These are phyloP conservation scores for Fusarium sarcochroum DNA, from an alignment of 2,329 filamentous ascomycete species.

Conservation along the genomic window DNA sequence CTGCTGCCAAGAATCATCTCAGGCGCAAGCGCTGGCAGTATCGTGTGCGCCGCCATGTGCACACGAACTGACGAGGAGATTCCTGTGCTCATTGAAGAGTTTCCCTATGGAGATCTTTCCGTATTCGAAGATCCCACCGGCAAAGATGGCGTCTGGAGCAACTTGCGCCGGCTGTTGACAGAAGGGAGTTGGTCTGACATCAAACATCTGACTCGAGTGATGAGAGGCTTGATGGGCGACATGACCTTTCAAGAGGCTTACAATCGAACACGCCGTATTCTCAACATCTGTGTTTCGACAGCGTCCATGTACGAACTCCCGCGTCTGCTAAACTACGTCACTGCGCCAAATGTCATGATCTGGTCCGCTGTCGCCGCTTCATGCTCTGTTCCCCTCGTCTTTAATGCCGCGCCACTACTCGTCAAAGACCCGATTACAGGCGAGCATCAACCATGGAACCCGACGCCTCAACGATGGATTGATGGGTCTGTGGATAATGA, in stretches of 20 bases:
- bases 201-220: conserved; percentile 82
- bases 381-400: conserved; percentile 91
- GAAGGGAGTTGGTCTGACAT: conserved; percentile 89
- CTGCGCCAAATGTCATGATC: conserved; percentile 93
- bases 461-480: conserved; percentile 87
- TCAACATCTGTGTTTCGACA: conserved; percentile 94
- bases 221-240: conserved; percentile 85
- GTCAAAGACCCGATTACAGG: conserved; percentile 89
- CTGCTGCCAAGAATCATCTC: conserved; percentile 89
- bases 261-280: conserved; percentile 90
- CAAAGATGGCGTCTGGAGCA: conserved; percentile 74
- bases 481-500: conserved; percentile 97
- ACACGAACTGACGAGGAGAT: conserved; percentile 84
- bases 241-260: conserved; percentile 97
- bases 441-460: conserved; percentile 85
- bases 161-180: conserved; percentile 81
- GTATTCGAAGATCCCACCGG: conserved; percentile 79
- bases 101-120: conserved; percentile 83
- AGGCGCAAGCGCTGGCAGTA: conserved; percentile 88
- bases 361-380: conserved; percentile 98
- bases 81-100: conserved; percentile 75
- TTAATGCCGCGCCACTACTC: conserved; percentile 82
- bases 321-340: conserved; percentile 90
- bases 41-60: conserved; percentile 86
- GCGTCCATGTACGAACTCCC: conserved; percentile 90